phyloP scores from a whole-genome alignment of 306 rosid genomes.

The Echinosophora koreensis region DNA sequence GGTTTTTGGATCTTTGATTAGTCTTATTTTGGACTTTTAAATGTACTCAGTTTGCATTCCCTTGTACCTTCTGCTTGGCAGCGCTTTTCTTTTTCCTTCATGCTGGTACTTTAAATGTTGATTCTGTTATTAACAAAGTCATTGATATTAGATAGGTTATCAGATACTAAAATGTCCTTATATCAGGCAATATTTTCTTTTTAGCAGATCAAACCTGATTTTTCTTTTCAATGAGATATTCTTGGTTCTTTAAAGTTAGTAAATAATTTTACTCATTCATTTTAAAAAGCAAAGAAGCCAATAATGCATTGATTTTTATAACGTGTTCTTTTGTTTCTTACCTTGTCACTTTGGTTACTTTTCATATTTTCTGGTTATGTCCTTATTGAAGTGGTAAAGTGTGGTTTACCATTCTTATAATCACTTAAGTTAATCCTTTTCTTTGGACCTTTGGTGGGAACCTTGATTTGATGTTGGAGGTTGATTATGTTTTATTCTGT shows the following conservation, averaged over 20 bases:
- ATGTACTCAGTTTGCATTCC: constrained; percentile 21
- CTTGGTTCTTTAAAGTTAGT: neutral
- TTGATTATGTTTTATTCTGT: constrained; percentile 42
- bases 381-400: constrained; percentile 9
- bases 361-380: constrained; percentile 4
- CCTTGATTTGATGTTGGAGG: constrained; percentile 7
- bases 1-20: constrained; percentile 9
- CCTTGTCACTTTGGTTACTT: constrained; percentile 20
- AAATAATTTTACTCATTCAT: neutral
- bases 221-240: neutral
- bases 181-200: neutral
- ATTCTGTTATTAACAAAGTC: neutral
- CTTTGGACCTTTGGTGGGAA: constrained; percentile 23
- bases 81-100: neutral
- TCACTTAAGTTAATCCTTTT: constrained; percentile 33
- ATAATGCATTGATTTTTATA: constrained; percentile 6
- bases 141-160: constrained; percentile 13
- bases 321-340: neutral
- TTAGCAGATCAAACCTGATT: neutral
- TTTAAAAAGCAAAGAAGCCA: neutral
- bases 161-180: neutral
- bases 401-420: constrained; percentile 32
- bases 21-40: constrained; percentile 19
- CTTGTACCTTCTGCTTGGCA: constrained; percentile 4
- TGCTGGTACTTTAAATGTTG: constrained; percentile 10